phyloP scores from a whole-genome alignment of 495 filamentous ascomycete species.

The Neurospora sp. region DNA sequence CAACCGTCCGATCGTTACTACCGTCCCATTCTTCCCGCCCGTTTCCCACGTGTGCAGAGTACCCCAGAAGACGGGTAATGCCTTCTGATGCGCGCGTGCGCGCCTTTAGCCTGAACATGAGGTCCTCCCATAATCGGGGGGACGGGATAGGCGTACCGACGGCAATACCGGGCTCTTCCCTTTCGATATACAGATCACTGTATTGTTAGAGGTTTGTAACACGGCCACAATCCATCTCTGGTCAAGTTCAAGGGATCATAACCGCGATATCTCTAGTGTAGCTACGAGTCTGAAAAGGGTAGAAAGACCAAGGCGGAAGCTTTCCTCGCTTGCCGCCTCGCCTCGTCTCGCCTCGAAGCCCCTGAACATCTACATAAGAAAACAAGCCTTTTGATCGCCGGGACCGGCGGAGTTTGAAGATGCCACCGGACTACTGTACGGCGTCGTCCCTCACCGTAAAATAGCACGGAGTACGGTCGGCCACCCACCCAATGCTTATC shows the following conservation, averaged over 20 bases:
- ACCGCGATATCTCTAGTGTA: neutral
- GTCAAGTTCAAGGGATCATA: neutral
- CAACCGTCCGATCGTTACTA: neutral
- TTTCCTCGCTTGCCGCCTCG: neutral
- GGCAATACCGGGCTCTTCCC: neutral
- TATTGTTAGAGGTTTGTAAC: neutral
- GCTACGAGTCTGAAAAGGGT: neutral
- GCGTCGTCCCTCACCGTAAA: neutral
- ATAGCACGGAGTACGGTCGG: neutral
- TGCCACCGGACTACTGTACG: neutral
- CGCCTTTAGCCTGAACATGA: neutral
- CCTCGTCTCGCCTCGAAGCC: neutral
- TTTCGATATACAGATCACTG: neutral
- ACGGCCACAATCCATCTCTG: neutral
- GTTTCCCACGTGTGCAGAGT: neutral
- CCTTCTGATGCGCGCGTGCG: neutral
- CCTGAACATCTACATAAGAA: neutral
- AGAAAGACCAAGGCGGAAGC: neutral
- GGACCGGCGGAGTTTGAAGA: neutral
- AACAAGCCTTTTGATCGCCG: neutral
- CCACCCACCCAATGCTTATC: neutral
- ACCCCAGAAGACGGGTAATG: neutral
- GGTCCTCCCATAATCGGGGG: neutral
- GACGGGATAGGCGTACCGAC: neutral
- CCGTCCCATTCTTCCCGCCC: neutral